Evolutionary conservation across 495 filamentous ascomycete species (phyloP), one percentile per base, ranked within the genome.

Genomic region (Aspergillus kassunensis): DNA sequence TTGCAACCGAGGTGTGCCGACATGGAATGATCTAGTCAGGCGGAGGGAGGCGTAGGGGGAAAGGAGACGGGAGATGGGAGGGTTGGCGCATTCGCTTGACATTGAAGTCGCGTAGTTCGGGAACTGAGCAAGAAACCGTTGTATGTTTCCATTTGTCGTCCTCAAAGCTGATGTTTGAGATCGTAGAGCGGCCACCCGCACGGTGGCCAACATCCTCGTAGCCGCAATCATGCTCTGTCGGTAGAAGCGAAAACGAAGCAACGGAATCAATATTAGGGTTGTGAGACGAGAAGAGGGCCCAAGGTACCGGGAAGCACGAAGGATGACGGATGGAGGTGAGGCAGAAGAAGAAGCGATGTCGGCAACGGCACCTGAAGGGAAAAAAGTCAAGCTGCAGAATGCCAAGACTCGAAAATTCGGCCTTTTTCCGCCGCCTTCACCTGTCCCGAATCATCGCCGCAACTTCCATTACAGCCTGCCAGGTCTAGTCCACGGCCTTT

Each of bases 41-140:
- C 68, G 65, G 24, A 75, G 68, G 44, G 64, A 60, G 53, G 65
- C 64, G 50, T 70, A 75, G 21, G 65, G 68, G 9, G 70, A 73
- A 41, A 69, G 55, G 27, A 73, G 56, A 45, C 61, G 67, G 40
- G 68, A 64, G 6, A 68, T 59, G 8, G 71, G 64, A 37, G 51
- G 51, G n/a, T 48, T 62, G 41, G 49, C 46, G 37, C 48, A 35
- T 42, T 25, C 34, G 21, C 13, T 20, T 62, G 64, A 16, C 20
- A 29, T 34, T 41, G 64, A 45, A 18, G 70, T 60, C n/a, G 65
- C 64, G 47, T 60, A 67, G 45, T 59, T 65, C 40, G 53, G 51
- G 20, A 60, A 50, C 77, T 64, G 76, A 23, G 74, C 73, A 7
- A 78, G 52, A 75, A 85, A 77, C 63, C 83, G 77, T 68, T 80